phyloP scores from a whole-genome alignment of 2,329 filamentous ascomycete genomes.

The Eutypella sp. region DNA sequence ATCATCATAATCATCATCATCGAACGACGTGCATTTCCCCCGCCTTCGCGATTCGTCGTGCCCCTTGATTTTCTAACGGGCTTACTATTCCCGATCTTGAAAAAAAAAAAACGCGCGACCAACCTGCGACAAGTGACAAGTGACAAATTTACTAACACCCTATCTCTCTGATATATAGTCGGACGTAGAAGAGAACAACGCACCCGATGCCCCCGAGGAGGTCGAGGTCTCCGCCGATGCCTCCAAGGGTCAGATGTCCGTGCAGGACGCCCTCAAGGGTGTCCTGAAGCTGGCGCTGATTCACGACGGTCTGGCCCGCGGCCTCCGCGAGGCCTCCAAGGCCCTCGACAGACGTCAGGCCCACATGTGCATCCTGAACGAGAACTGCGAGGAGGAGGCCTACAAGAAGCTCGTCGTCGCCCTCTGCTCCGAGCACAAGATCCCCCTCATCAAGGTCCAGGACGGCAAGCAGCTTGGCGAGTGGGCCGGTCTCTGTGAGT shows the following conservation, averaged over 20 bases:
- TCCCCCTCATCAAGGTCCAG: conserved; percentile 98
- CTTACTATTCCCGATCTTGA: too few relatives aligned
- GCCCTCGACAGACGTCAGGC: conserved; percentile 97
- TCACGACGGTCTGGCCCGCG: conserved; percentile 98
- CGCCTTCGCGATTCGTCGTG: too few relatives aligned
- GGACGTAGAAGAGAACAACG: conserved; percentile 99
- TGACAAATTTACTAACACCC: conserved; percentile 19
- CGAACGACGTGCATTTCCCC: not conserved
- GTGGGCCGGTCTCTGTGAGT: conserved; percentile 99
- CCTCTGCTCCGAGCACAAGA: conserved; percentile 99
- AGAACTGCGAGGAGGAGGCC: conserved; percentile 99
- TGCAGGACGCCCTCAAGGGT: conserved; percentile 97
- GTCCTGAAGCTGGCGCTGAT: conserved; percentile 98
- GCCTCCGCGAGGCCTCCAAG: conserved; percentile 97
- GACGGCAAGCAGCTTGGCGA: conserved; percentile 99
- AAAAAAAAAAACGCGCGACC: too few relatives aligned
- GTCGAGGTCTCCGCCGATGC: conserved; percentile 94
- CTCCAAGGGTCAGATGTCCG: conserved; percentile 90
- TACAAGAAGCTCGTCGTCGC: conserved; percentile 99
- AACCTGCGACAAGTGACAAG: too few relatives aligned
- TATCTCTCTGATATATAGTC: conserved; percentile 56
- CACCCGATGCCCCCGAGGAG: conserved; percentile 78
- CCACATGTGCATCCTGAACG: conserved; percentile 99
- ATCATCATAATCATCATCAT: too few relatives aligned
- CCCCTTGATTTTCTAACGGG: too few relatives aligned